Evolutionary conservation across 768 basidiomycete genomes (phyloP), one percentile per base, ranked within the genome.

Genomic region (Neoboletus brunneissimus): DNA sequence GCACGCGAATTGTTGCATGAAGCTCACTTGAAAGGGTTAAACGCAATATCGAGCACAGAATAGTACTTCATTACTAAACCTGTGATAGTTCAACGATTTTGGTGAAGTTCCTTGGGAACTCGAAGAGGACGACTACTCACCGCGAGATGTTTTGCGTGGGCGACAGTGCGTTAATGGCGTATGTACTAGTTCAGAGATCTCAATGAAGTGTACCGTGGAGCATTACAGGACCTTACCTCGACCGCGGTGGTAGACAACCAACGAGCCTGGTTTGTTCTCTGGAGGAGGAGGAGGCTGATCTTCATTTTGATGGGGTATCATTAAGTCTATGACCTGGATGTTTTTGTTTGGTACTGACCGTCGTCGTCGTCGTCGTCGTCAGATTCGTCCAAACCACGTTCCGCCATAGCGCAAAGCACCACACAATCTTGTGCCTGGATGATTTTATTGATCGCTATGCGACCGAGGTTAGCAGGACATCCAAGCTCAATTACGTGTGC

Each of bases 41-140:
- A 81, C 22, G 78, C 79, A 38, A 85, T 73, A 55, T 85, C 82
- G 48, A 79, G 77, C 0, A 87, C 77, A 0, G 80, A 73, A 56
- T 83, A 85, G 57, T 84, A 74, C 58, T 81, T 83, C 18, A 51
- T 69, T 10, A 56, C 54, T 35, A 54, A 57, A 41, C 60, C 69
- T 65, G 40, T 20, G 42, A 31, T 7, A 8, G 34, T 34, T 52
- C 42, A 34, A 31, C 23, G 34, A 41, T 18, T 23, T 51, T 16
- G 13, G 13, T 31, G 16, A n/a, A 27, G 22, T 46, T 20, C 11
- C 1, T 44, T n/a, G n/a, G 35, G 11, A 29, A 31, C 25, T 32
- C 22, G 13, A 18, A 32, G 15, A 16, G 6, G 34, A 35, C 5
- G 11, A 29, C 12, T 18, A 37, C 64, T 60, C 23, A 67, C 68